Conservation (phyloP, 495 filamentous ascomycete genomes). For the Xylaria cubensis region DNA sequence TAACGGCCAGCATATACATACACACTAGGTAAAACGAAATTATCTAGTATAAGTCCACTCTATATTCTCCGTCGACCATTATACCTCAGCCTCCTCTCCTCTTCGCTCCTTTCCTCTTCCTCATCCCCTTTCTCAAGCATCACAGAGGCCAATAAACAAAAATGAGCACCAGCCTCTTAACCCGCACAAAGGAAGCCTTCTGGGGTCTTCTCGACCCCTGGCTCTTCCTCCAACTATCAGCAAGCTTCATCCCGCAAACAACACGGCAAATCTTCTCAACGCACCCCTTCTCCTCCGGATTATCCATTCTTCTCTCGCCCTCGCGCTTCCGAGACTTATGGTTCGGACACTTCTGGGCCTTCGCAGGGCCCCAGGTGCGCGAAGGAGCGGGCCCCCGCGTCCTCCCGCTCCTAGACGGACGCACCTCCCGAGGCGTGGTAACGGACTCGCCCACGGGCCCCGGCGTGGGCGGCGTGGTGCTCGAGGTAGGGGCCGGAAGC, state of each 20-base stretch:
- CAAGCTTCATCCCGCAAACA: conserved; percentile 46
- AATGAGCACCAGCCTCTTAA: conserved; percentile 19
- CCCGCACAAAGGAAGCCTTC: conserved; percentile 30
- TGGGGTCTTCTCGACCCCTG: conserved; percentile 45
- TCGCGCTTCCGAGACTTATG: conserved; percentile 48
- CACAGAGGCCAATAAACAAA: not conserved
- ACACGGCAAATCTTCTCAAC: conserved; percentile 40
- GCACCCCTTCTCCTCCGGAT: not conserved
- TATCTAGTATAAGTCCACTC: not conserved
- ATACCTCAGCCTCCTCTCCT: not conserved
- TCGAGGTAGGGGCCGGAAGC: conserved; percentile 58
- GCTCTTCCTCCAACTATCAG: conserved; percentile 47
- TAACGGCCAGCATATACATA: not conserved
- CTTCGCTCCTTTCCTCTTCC: not conserved
- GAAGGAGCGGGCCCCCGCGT: conserved; percentile 38
- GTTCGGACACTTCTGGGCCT: conserved; percentile 58
- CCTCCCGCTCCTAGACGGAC: conserved; percentile 50
- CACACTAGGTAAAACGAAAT: not conserved
- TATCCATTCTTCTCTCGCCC: conserved; percentile 43
- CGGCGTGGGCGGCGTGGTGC: conserved; percentile 44
- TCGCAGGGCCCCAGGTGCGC: conserved; percentile 47
- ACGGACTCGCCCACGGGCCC: conserved; percentile 33
- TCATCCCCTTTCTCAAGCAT: not conserved
- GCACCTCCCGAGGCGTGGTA: conserved; percentile 37
- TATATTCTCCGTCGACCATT: not conserved